Evolutionary conservation across 805 yeast genomes (phyloP).

Genomic region (Saturnispora galanensis): DNA sequence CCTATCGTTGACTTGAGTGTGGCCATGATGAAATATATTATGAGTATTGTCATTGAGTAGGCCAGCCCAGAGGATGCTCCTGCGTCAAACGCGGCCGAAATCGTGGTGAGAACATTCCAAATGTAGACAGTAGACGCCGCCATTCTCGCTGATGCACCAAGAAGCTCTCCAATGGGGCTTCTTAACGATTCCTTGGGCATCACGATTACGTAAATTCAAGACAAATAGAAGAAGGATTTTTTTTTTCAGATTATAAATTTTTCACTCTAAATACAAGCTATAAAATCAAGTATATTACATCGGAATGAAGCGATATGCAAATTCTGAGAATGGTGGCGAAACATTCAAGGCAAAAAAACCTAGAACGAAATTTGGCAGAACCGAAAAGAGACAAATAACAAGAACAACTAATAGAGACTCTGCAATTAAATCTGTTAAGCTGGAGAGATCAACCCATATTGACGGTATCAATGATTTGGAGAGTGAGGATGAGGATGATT

Average conservation of each 20-base stretch:
- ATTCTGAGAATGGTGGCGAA: not conserved
- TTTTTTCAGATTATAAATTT: not conserved
- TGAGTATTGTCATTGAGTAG: slow-evolving; percentile 63
- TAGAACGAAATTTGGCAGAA: slow-evolving; percentile 43
- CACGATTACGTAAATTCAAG: too few relatives aligned
- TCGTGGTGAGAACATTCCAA: slow-evolving; percentile 61
- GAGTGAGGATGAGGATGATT: slow-evolving; percentile 19
- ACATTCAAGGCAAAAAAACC: slow-evolving; percentile 4
- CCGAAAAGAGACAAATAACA: slow-evolving; percentile 48
- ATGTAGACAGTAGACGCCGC: slow-evolving; percentile 52
- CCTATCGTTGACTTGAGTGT: slow-evolving; percentile 41
- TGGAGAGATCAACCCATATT: not conserved
- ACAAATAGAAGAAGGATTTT: not conserved
- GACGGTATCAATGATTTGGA: slow-evolving; percentile 15
- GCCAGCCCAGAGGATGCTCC: slow-evolving; percentile 93
- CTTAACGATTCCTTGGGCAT: too few relatives aligned
- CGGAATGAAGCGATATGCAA: not conserved
- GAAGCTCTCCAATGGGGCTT: not conserved
- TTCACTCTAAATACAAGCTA: not conserved
- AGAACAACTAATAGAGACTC: slow-evolving; percentile 35
- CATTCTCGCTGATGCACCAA: slow-evolving; percentile 17
- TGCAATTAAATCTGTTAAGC: too few relatives aligned
- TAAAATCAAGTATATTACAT: not conserved
- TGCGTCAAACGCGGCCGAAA: slow-evolving; percentile 88
- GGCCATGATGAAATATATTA: slow-evolving; percentile 62